Evolutionary conservation across 306 rosid species (phyloP), one percentile per base, ranked within the genome.

Genomic region (Vicia sativa): DNA sequence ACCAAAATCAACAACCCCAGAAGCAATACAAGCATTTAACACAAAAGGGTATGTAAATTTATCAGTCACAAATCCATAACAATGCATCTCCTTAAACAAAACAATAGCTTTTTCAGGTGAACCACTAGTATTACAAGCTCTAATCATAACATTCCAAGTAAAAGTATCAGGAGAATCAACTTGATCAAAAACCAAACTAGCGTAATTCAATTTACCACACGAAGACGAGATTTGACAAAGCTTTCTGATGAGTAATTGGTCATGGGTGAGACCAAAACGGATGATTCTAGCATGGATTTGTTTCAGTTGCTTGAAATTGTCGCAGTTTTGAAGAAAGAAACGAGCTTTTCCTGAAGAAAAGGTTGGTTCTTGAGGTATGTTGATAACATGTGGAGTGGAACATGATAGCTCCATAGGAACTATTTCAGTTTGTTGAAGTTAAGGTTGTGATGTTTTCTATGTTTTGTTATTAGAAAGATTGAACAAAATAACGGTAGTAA

Each of bases 11-110:
- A 79, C 9, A 21, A 77, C 70, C 31, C 34, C 65, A 69, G 61
- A 73, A 70, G 67, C 70, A 3, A 68, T 46, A 59, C 91, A 88
- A 74, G 89, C 87, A 67, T 78, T 83, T 44, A 88, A 65, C 39
- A 83, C 79, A 76, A 88, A 88, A 56, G 95, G 89, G 71, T 79
- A 88, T 62, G 95, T 88, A 71, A 86, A 88, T 61, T 86, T 88
- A 74, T 88, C 91, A 52, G 86, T 80, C 61, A 44, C 52, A 68
- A 65, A 64, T 10, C 89, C 91, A 3, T 77, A 61, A 38, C 74
- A 71, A 0, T 80, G 2, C 96, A 86, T 86, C 19, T 65, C 74
- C 39, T 67, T 71, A 53, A 79, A 86, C 75, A 86, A 64, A 44
- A 80, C 60, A 53, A 86, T 77, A 2, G 89, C 86, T 39, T 73